Conservation (phyloP, 129 eudicot species). For the Chrysanthemum seticuspe region DNA sequence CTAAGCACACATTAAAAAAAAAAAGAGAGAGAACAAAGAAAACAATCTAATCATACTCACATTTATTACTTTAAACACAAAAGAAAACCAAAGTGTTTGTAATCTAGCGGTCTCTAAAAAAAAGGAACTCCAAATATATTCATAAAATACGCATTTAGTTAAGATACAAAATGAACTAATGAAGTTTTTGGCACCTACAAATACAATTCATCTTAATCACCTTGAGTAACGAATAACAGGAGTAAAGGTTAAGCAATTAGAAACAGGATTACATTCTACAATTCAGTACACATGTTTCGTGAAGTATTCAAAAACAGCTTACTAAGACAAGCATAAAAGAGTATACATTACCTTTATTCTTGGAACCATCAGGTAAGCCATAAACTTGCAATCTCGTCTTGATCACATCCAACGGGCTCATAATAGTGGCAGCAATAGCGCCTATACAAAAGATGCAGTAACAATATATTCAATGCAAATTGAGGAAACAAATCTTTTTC, state of each 20-base stretch:
- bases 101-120: too few species aligned
- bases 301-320: background rate
- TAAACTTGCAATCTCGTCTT: slow-evolving; percentile 87
- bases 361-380: slow-evolving; percentile 58
- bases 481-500: background rate
- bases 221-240: background rate
- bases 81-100: too few species aligned
- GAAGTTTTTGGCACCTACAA: too few species aligned
- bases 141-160: too few species aligned
- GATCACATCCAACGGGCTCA: slow-evolving; percentile 87
- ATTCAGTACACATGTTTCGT: background rate
- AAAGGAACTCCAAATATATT: too few species aligned
- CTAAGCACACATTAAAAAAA: too few species aligned
- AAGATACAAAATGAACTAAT: too few species aligned
- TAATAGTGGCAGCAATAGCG: slow-evolving; percentile 79
- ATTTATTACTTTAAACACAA: too few species aligned
- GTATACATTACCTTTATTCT: slow-evolving; percentile 39
- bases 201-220: background rate
- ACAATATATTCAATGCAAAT: background rate
- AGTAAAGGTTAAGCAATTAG: background rate
- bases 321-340: background rate
- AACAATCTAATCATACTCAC: too few species aligned
- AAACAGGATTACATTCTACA: slow-evolving; percentile 7
- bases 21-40: too few species aligned
- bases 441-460: slow-evolving; percentile 37